Base-by-base conservation (phyloP, 805 yeast species). In the Candida maltosa region DNA sequence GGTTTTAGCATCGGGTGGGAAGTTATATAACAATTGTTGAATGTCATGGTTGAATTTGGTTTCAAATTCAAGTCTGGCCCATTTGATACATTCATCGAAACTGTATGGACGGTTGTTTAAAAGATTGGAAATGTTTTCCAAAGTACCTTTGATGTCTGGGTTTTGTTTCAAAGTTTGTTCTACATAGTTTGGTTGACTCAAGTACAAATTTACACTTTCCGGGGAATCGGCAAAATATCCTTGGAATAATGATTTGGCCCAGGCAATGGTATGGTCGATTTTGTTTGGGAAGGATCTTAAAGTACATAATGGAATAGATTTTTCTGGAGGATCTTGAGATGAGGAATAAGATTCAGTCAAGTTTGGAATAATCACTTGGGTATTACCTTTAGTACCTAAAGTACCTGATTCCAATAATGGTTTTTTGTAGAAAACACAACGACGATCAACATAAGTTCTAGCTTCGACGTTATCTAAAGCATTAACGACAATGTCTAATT, bases 401-500 rank as follows among this genome's bases (percentile, higher is more conserved):
- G 99, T 93, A 41, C 99, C 99, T 8, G 95, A 84, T 68, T 93
- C 99, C 42, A 93, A 73, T 49, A 93, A 73, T 15, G 98, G 87
- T 62, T 88, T 89, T 53, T 79, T 77, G 76, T 75, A 93, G 58
- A 88, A 88, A 29, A 93, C 87, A 70, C 98, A 93, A 55, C 96
- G 86, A 58, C 96, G 83, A 60, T 93, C 99, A 41, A 93, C 96
- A 55, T 93, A 93, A 11, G 96, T 85, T 71, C 99, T 83, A 16
- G 98, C 98, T 47, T 93, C 99, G 36, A 93, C 91, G 51, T 93
- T 93, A 65, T 93, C 99, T 55, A 93, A 73, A 15, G 99, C 99
- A 56, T 93, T 93, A 20, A 97, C 88, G 32, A 93, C 97, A 47
- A 89, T 75, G 58, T 89, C 96, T 35, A 93, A 71, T 8, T 65